Percentiles rank a stretch among this genome's conserved stretches.
Evolutionary conservation across 495 filamentous ascomycete genomes (phyloP).

Genomic region (Terfezia claveryi): DNA sequence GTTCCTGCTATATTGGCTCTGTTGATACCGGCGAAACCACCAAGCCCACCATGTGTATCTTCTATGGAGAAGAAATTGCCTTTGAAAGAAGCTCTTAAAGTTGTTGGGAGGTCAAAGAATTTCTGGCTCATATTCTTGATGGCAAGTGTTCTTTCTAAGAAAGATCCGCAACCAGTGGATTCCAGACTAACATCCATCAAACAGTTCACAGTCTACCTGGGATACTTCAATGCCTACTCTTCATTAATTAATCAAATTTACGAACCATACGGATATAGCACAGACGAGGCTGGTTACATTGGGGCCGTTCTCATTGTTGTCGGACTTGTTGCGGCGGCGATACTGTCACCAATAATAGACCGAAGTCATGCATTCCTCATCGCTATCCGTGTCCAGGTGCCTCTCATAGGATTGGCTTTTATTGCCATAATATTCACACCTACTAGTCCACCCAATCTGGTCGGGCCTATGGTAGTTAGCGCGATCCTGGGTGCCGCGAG

Average conservation of each 20-base stretch:
- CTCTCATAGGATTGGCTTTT: constrained; percentile 49
- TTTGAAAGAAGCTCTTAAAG: constrained; percentile 1
- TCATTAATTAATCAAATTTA: constrained; percentile 81
- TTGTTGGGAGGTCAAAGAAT: constrained; percentile 11
- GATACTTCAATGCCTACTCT: constrained; percentile 79
- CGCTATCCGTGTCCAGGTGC: constrained; percentile 52
- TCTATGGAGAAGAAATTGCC: constrained; percentile 17
- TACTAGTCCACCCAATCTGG: constrained; percentile 25
- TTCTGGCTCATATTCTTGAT: constrained; percentile 15
- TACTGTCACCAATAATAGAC: constrained; percentile 64
- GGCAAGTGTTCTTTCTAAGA: constrained; percentile 9
- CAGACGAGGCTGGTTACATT: constrained; percentile 68
- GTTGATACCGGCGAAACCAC: constrained; percentile 61
- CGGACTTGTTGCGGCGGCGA: constrained; percentile 54
- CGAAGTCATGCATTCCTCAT: constrained; percentile 56
- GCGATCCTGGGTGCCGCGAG: constrained; percentile 53
- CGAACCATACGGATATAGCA: constrained; percentile 53
- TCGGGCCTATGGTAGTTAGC: constrained; percentile 47
- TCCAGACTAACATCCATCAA: neutral
- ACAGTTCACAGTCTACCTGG: constrained; percentile 57
- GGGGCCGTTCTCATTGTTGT: constrained; percentile 80
- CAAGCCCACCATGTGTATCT: constrained; percentile 43
- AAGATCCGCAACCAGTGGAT: too few relatives aligned
- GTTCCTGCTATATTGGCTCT: constrained; percentile 54
- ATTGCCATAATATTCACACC: constrained; percentile 60